Conservation (phyloP, 148 eudicot genomes). For the Rhododendron molle region DNA sequence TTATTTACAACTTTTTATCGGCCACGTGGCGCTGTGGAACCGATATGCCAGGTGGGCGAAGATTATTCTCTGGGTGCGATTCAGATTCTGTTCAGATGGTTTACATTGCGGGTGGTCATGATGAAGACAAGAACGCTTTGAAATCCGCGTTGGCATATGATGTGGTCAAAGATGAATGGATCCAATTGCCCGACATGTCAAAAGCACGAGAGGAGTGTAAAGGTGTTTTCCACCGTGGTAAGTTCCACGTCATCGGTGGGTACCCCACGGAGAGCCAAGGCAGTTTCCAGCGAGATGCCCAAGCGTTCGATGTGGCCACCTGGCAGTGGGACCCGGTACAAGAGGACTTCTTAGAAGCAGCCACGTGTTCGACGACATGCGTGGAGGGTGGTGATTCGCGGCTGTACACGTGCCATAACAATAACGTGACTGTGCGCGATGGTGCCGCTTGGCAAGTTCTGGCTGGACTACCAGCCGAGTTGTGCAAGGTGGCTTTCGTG, state of each 20-base stretch:
- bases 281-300: constrained; percentile 40
- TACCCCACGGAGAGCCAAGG: constrained; percentile 66
- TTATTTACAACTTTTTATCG: constrained; percentile 41
- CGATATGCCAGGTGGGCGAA: constrained; percentile 59
- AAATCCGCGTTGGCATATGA: constrained; percentile 53
- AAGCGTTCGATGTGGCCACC: constrained; percentile 36
- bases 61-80: constrained; percentile 65
- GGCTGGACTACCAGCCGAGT: constrained; percentile 41
- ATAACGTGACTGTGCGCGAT: constrained; percentile 18
- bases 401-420: constrained; percentile 26
- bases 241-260: constrained; percentile 78
- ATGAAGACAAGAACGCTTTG: constrained; percentile 63
- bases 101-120: constrained; percentile 79
- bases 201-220: constrained; percentile 66
- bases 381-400: constrained; percentile 28
- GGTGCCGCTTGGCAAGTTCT: constrained; percentile 46
- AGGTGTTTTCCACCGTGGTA: constrained; percentile 46
- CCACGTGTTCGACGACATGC: constrained; percentile 32
- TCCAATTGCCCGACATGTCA: constrained; percentile 54
- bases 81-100: constrained; percentile 49
- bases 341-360: constrained; percentile 31
- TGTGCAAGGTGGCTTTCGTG: constrained; percentile 22
- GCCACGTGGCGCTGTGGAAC: constrained; percentile 69
- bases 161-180: constrained; percentile 59
- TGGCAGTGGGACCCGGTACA: constrained; percentile 59